Evolutionary conservation across 2,329 filamentous ascomycete genomes (phyloP), one percentile per base, ranked within the genome.

Genomic region (Didymella segeticola): DNA sequence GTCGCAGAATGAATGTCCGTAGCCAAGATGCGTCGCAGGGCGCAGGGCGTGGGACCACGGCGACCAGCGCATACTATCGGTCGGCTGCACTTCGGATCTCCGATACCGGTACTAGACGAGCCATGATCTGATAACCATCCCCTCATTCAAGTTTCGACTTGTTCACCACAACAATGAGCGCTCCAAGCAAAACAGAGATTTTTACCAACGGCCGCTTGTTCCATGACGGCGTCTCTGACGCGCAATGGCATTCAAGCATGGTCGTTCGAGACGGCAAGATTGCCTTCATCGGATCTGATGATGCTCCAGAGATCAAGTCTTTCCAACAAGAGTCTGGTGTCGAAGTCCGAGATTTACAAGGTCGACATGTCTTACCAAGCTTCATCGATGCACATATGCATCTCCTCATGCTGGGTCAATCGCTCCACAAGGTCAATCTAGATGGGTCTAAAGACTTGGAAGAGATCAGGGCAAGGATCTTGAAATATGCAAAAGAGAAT

Each of bases 321-420:
- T 69, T 69, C 15, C 26, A 46, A 3, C 22, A 50, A 5, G 41
- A 63, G 15, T 49, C 69, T 12, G 57, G 52, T 46, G 53, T 46
- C 26, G 64, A 11, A 33, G 67, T 48, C 14, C 63, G 63, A 9
- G 75, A 81, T 53, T 62, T 82, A 4, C 41, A 72, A 2, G 63
- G 70, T 14, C 68, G 65, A 10, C 66, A 77, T 29, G 73, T 85
- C 6, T 69, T 85, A 1, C 82, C 83, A 0, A 80, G 82, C 5
- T 85, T 85, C 63, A 78, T 85, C 43, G 83, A 86, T 59, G 82
- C 81, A 0, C 83, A 86, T 62, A 82, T 83, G 74, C 83, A 86
- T 66, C 75, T 85, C 11, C 74, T 85, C 34, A 76, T 83, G 39
- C 77, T 85, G 22, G 83, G 83, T 2, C 80, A 83, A 61, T 79